Conservation (phyloP, 2,329 filamentous ascomycete species). For the Cytospora paraplurivora region DNA sequence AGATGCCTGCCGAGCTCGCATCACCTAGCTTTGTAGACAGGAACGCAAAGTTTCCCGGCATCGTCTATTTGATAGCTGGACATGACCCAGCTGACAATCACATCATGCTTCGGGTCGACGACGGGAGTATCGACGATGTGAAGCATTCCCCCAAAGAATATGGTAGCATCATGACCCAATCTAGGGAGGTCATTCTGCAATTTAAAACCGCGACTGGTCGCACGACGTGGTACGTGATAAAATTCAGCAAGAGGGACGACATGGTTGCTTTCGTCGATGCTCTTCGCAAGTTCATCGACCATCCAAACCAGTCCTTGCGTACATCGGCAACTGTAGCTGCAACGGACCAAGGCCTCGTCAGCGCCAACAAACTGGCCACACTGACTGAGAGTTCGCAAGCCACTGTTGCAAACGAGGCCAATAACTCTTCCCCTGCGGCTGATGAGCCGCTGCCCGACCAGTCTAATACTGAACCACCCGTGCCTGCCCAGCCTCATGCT, state of each 20-base stretch:
- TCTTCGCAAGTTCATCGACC: neutral
- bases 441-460: neutral
- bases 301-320: neutral
- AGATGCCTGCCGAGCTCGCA: neutral
- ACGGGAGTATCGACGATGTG: constrained; percentile 7
- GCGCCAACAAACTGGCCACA: neutral
- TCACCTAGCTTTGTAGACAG: constrained; percentile 3
- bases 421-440: neutral
- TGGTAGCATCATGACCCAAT: constrained; percentile 6
- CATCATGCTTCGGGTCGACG: constrained; percentile 18
- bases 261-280: constrained; percentile 14
- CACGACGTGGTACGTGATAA: constrained; percentile 16
- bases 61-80: constrained; percentile 12
- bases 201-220: neutral
- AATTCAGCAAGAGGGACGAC: neutral
- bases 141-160: constrained; percentile 5
- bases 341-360: too few species aligned
- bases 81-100: neutral
- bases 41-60: constrained; percentile 3
- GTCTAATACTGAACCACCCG: neutral
- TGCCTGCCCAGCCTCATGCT: neutral
- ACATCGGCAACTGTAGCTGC: neutral
- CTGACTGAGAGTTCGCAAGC: neutral
- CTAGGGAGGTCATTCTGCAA: constrained; percentile 17
- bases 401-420: neutral